These are phyloP conservation scores for Eimeria sp. DNA, from an alignment of 169 alveolate species.

Conservation along the genomic window DNA sequence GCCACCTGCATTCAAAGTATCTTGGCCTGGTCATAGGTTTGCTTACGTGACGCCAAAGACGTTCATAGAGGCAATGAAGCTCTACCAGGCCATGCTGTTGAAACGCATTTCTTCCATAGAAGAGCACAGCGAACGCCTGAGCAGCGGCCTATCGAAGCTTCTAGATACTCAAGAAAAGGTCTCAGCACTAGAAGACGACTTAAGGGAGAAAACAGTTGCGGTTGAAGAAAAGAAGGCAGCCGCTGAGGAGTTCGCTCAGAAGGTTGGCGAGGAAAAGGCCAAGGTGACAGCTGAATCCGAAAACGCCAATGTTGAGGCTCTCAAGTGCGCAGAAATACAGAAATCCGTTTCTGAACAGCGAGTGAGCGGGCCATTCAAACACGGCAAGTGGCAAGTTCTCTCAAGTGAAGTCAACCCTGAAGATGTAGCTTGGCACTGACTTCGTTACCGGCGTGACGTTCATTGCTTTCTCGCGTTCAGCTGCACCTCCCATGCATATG, in stretches of 20 bases:
- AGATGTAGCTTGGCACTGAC: background rate
- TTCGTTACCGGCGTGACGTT: background rate
- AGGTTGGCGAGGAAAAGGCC: constrained; percentile 96
- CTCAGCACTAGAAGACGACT: constrained; percentile 93
- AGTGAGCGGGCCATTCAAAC: constrained; percentile 37
- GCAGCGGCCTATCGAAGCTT: constrained; percentile 94
- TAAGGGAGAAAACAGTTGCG: constrained; percentile 93
- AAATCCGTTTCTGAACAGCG: constrained; percentile 93
- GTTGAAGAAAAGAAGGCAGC: constrained; percentile 96
- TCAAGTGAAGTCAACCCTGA: background rate
- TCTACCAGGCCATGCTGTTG: constrained; percentile 94
- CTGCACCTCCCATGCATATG: background rate
- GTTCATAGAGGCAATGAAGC: constrained; percentile 96
- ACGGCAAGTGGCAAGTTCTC: background rate
- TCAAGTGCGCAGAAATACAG: constrained; percentile 95
- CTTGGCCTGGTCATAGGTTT: constrained; percentile 85
- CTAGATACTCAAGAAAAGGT: constrained; percentile 94
- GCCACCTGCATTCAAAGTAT: background rate
- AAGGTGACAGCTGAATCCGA: constrained; percentile 95
- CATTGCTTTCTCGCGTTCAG: background rate
- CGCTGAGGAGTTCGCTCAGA: constrained; percentile 96
- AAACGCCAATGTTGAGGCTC: constrained; percentile 96
- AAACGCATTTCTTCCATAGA: constrained; percentile 88
- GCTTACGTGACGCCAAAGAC: constrained; percentile 98
- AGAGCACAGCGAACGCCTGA: constrained; percentile 92